Evolutionary conservation across 768 basidiomycete species (phyloP).

Genomic region (Mycena polygramma): DNA sequence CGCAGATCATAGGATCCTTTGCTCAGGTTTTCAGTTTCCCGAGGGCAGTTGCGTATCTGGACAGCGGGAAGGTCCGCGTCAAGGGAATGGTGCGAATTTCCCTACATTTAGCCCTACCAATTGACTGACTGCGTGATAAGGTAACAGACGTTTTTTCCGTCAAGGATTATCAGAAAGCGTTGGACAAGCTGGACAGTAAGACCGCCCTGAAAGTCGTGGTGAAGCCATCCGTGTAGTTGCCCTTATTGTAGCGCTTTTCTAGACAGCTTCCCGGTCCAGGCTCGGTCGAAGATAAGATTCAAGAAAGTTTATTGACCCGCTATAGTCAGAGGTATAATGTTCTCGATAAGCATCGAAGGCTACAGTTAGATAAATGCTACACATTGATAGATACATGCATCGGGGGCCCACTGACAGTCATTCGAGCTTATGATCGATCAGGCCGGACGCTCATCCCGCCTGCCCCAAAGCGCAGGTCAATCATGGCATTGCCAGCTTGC

Average conservation of each 20-base stretch:
- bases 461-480: neutral
- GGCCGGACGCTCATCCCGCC: neutral
- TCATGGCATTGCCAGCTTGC: neutral
- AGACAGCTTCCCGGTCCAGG: too few species aligned
- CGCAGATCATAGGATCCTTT: constrained; percentile 90
- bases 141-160: constrained; percentile 70
- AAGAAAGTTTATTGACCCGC: too few species aligned
- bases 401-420: neutral
- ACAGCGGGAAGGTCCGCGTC: constrained; percentile 85
- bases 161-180: constrained; percentile 71
- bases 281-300: too few species aligned
- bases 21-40: constrained; percentile 93
- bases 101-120: neutral
- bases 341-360: constrained; percentile 4
- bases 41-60: constrained; percentile 89
- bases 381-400: constrained; percentile 13
- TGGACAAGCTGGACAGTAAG: constrained; percentile 75
- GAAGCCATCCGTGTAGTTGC: constrained; percentile 47
- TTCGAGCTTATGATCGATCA: neutral
- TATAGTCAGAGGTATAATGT: too few species aligned
- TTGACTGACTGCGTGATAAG: constrained; percentile 48
- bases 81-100: constrained; percentile 60
- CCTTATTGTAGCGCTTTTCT: too few species aligned
- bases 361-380: constrained; percentile 3
- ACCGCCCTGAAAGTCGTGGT: constrained; percentile 66